Evolutionary conservation across 2,329 filamentous ascomycete species (phyloP).

Genomic region (Clarireedia sp.): DNA sequence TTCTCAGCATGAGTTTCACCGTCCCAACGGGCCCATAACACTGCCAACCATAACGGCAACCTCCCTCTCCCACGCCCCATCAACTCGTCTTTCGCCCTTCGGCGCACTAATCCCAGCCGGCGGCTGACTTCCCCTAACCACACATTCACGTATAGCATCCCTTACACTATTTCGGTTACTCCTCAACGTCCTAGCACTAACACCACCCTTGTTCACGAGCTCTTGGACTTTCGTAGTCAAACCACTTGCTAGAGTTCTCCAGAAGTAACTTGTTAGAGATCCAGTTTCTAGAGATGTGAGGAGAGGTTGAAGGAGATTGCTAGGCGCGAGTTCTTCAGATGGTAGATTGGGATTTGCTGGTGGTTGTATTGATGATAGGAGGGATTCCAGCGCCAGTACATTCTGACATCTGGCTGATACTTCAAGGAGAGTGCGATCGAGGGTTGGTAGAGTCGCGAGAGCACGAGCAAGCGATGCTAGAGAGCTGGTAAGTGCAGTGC

Average conservation of each 20-base stretch:
- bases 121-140: constrained; percentile 65
- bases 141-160: constrained; percentile 74
- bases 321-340: constrained; percentile 15
- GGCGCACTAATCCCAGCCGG: constrained; percentile 47
- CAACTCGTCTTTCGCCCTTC: constrained; percentile 47
- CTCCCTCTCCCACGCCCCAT: constrained; percentile 73
- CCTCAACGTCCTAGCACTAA: constrained; percentile 71
- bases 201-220: constrained; percentile 73
- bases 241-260: constrained; percentile 76
- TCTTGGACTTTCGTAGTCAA: constrained; percentile 75
- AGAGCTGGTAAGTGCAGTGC: constrained; percentile 71
- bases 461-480: constrained; percentile 67
- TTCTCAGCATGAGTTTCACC: constrained; percentile 14
- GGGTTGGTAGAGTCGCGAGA: constrained; percentile 68
- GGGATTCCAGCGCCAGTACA: constrained; percentile 74
- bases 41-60: constrained; percentile 91
- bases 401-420: constrained; percentile 82
- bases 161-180: constrained; percentile 67
- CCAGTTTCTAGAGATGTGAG: constrained; percentile 77
- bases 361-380: constrained; percentile 61
- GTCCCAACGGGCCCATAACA: constrained; percentile 44
- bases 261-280: constrained; percentile 85
- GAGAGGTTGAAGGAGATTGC: constrained; percentile 61
- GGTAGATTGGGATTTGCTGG: constrained; percentile 61
- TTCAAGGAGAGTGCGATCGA: constrained; percentile 76